A percentile compares a stretch with the other conserved stretches of the same genome.
phyloP scores from a whole-genome alignment of 495 filamentous ascomycete species.

The Penicillium atrosanguineum region DNA sequence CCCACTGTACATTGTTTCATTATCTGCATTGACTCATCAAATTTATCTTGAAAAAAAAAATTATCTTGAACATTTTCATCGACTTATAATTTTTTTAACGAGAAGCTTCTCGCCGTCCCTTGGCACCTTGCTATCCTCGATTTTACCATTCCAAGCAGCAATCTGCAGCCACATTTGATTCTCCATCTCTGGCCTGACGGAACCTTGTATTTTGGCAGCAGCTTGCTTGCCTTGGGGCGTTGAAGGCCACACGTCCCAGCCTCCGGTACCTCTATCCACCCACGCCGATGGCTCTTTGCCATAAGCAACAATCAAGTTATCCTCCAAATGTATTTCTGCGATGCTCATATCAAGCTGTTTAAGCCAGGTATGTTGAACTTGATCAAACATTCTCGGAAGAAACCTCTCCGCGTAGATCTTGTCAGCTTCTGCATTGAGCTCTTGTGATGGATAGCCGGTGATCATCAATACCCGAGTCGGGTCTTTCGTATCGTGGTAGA shows the following conservation, averaged over 20 bases:
- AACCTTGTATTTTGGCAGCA: no score
- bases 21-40: neutral
- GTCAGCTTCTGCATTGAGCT: constrained; percentile 12
- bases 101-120: no score
- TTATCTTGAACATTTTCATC: no score
- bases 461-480: constrained; percentile 10
- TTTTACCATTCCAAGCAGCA: no score
- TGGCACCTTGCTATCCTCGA: no score
- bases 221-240: neutral
- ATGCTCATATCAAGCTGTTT: constrained; percentile 11
- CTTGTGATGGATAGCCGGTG: constrained; percentile 12
- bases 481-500: constrained; percentile 10
- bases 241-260: constrained; percentile 9
- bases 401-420: constrained; percentile 7
- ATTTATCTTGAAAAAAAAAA: neutral
- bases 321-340: neutral
- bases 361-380: constrained; percentile 7
- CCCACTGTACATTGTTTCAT: neutral
- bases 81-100: no score
- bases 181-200: no score
- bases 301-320: neutral
- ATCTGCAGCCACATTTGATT: no score
- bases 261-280: constrained; percentile 1
- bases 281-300: constrained; percentile 1
- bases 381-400: constrained; percentile 7